Evolutionary conservation across 2,329 filamentous ascomycete species (phyloP), one percentile per base, ranked within the genome.

Genomic region (Anthostomella pinea): DNA sequence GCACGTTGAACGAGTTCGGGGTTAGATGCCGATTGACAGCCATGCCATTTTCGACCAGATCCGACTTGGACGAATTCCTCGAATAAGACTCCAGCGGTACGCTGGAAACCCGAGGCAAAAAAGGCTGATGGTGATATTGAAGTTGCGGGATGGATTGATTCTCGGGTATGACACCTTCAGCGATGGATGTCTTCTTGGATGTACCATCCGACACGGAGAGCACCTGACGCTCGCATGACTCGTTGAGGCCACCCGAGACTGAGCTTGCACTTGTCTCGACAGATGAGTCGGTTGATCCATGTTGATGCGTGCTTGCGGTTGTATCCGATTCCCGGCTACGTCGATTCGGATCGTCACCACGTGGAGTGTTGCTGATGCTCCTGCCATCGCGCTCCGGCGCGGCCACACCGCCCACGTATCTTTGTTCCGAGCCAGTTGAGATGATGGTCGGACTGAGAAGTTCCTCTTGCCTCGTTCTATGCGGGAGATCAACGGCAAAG

Each of bases 21-120:
- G 80, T 80, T 22, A 87, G 65, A 57, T 83, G 78, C 30, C 80
- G 78, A 45, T 78, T 77, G 42, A 77, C 72, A 21, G 67, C 65
- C 3, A 67, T 60, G 11, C 63, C 69, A 36, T 67, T 65, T 20
- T 82, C 78, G 4, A 63, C 58, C 27, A 75, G 58, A 38, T 79
- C 75, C 2, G 73, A 70, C 33, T 65, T 74, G 6, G 75, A 77
- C 5, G 66, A 63, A 22, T 65, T 64, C 35, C 66, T 65, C n/a
- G 57, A 56, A 33, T 67, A 65, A 30, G 56, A 54, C 23, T 65
- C 69, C 39, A 58, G 60, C 22, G 65, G 61, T n/a, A 63, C 63
- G 49, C 62, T 73, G 33, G 62, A 63, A 38, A 67, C 64, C 17
- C 64, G 62, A 37, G 63, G 55, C 44, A 70, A 49, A 52, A 65